These are phyloP conservation scores for Populus deltoides DNA, from an alignment of 345 rosid species.

Conservation along the genomic window DNA sequence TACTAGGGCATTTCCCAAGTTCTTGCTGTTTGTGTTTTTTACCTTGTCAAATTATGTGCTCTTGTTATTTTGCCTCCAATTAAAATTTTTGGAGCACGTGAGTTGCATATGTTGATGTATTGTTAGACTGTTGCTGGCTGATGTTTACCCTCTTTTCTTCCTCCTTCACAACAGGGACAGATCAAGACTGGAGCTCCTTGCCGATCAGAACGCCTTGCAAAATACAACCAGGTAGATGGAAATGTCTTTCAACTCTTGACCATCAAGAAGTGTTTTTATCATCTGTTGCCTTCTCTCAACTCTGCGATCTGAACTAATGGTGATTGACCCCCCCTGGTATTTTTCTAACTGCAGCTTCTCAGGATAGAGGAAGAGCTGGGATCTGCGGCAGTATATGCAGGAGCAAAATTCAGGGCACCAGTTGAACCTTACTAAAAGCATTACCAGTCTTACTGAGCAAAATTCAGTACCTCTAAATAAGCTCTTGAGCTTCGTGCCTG, in stretches of 20 bases:
- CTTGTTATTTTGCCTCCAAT: neutral
- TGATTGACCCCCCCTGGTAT: neutral
- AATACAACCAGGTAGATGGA: slow-evolving; percentile 69
- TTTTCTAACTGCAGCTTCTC: slow-evolving; percentile 39
- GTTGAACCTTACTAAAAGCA: slow-evolving; percentile 43
- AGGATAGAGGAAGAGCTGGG: slow-evolving; percentile 60
- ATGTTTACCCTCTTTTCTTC: neutral
- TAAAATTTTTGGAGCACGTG: neutral
- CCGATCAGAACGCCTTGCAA: slow-evolving; percentile 96
- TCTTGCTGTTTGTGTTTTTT: neutral
- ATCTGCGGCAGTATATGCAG: slow-evolving; percentile 44
- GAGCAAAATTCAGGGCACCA: slow-evolving; percentile 50
- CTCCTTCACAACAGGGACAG: slow-evolving; percentile 57
- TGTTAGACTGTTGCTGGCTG: neutral
- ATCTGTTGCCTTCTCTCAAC: neutral
- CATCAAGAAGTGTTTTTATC: neutral
- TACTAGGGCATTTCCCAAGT: neutral
- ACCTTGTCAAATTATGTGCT: neutral
- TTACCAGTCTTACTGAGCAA: neutral
- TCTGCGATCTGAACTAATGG: neutral
- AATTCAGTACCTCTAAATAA: neutral
- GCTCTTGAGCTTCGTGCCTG: neutral
- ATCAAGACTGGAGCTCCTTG: slow-evolving; percentile 98
- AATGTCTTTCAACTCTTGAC: neutral
- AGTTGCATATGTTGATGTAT: neutral